Evolutionary conservation across 345 rosid genomes (phyloP).

Genomic region (Trapa bicornis): DNA sequence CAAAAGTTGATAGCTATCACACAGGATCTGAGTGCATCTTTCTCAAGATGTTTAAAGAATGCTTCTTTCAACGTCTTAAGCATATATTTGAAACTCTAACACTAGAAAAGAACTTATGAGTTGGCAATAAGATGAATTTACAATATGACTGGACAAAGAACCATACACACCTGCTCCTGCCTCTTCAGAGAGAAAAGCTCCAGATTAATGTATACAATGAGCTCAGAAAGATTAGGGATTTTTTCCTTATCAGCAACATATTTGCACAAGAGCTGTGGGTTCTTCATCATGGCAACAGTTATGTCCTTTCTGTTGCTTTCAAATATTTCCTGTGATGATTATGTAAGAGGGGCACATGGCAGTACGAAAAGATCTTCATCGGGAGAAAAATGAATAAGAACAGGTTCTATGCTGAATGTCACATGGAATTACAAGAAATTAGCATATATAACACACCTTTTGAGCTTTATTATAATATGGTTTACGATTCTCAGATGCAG

Average conservation of each 20-base stretch:
- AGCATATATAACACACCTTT: conserved; percentile 33
- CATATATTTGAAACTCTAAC: conserved; percentile 65
- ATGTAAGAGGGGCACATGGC: background rate
- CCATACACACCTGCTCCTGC: conserved; percentile 65
- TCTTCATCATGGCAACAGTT: conserved; percentile 69
- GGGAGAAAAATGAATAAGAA: background rate
- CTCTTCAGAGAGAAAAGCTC: conserved; percentile 93
- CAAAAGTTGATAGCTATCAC: conserved; percentile 80
- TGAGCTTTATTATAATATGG: conserved; percentile 81
- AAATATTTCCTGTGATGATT: conserved; percentile 56
- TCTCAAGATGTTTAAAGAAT: conserved; percentile 86
- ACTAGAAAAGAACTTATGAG: conserved; percentile 3
- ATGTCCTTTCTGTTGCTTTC: conserved; percentile 66
- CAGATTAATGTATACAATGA: conserved; percentile 69
- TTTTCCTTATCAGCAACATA: conserved; percentile 85
- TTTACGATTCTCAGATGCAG: conserved; percentile 79
- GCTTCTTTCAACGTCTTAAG: conserved; percentile 86
- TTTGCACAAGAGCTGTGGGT: conserved; percentile 73
- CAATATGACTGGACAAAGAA: background rate
- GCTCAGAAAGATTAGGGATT: conserved; percentile 70
- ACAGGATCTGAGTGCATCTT: conserved; percentile 83
- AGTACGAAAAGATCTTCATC: no score
- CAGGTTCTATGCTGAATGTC: background rate
- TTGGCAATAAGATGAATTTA: background rate
- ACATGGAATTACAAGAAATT: conserved; percentile 6